Conservation (phyloP, 1,284 basidiomycete genomes). For the Apiotrichum domesticum region DNA sequence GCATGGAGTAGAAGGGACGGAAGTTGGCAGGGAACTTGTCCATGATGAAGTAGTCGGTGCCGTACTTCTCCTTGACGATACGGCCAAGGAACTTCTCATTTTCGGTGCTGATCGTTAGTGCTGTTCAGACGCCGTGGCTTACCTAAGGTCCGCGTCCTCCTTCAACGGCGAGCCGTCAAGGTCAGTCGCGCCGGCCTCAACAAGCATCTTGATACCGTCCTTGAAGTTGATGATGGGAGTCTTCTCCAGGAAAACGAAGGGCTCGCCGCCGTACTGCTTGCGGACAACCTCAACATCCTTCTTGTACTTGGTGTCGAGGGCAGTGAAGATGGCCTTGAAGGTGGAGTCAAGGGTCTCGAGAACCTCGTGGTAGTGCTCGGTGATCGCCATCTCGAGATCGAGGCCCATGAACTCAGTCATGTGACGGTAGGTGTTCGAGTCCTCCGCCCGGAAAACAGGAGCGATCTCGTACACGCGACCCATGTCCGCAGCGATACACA, state of each 20-base stretch:
- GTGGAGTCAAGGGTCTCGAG: constrained; percentile 79
- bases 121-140: constrained; percentile 48
- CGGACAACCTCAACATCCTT: constrained; percentile 74
- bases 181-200: constrained; percentile 65
- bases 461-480: constrained; percentile 97
- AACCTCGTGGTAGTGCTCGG: constrained; percentile 97
- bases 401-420: constrained; percentile 98
- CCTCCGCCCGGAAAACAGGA: constrained; percentile 90
- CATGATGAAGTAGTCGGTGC: constrained; percentile 92
- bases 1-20: constrained; percentile 94
- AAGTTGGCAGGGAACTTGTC: constrained; percentile 81
- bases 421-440: constrained; percentile 95
- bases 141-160: constrained; percentile 71
- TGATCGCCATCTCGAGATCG: constrained; percentile 97
- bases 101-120: constrained; percentile 30
- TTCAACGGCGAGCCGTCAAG: constrained; percentile 53
- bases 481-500: constrained; percentile 98
- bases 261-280: constrained; percentile 83
- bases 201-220: constrained; percentile 81
- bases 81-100: constrained; percentile 85
- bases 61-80: constrained; percentile 81
- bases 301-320: constrained; percentile 67
- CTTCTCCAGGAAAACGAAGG: constrained; percentile 77
- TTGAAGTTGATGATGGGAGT: constrained; percentile 77
- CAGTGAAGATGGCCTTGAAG: constrained; percentile 75